A percentile compares a stretch with the other conserved stretches of the same genome.
These are phyloP conservation scores for Tetracladium maxilliforme DNA, from an alignment of 2,329 filamentous ascomycete genomes.

Conservation along the genomic window DNA sequence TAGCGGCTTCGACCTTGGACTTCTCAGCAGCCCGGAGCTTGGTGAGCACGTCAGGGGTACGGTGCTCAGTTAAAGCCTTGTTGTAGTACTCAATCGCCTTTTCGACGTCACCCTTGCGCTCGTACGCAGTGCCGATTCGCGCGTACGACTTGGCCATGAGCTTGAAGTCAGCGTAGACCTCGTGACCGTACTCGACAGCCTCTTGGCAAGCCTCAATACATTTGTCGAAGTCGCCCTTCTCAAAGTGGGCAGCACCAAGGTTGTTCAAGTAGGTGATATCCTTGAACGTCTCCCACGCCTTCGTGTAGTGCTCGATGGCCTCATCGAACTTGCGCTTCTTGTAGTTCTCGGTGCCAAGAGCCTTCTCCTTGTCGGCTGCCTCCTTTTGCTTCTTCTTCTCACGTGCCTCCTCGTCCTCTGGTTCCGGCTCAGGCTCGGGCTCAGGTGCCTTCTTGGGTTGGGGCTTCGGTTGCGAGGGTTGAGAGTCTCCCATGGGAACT, in stretches of 20 bases:
- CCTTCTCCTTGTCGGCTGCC: conserved; percentile 89
- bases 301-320: conserved; percentile 85
- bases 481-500: conserved; percentile 62
- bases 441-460: conserved; percentile 39
- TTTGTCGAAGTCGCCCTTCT: conserved; percentile 87
- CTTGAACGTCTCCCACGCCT: conserved; percentile 89
- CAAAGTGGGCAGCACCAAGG: conserved; percentile 81
- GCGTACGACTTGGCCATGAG: conserved; percentile 96
- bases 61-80: conserved; percentile 89
- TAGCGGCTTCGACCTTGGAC: conserved; percentile 61
- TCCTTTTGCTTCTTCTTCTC: conserved; percentile 85
- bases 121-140: conserved; percentile 84
- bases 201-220: conserved; percentile 77
- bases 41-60: conserved; percentile 80
- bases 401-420: conserved; percentile 67
- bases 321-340: conserved; percentile 97
- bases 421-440: conserved; percentile 49
- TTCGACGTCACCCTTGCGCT: conserved; percentile 69
- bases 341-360: conserved; percentile 83
- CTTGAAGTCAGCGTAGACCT: conserved; percentile 93
- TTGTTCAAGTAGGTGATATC: conserved; percentile 98
- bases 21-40: conserved; percentile 91
- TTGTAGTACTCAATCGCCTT: conserved; percentile 83
- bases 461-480: conserved; percentile 36
- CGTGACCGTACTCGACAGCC: conserved; percentile 80